Evolutionary conservation across 208 protist species (phyloP).

Genomic region (Acanthamoeba castellanii): DNA sequence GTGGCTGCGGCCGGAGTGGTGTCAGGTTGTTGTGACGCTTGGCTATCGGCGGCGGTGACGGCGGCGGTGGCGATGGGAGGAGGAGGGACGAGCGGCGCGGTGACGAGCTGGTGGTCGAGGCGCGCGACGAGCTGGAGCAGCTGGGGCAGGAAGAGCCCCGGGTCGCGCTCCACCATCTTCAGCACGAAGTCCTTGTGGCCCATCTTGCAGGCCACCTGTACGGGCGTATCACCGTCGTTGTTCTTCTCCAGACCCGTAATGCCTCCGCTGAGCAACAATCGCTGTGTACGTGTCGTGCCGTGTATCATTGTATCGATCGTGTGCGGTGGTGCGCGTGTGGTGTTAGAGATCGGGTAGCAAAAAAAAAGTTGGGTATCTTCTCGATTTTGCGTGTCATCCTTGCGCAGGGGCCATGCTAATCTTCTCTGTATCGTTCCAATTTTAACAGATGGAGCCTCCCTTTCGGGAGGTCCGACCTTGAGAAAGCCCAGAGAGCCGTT

Average conservation of each 20-base stretch:
- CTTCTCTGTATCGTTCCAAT: slow-evolving; percentile 45
- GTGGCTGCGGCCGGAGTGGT: background rate
- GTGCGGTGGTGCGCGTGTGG: no score
- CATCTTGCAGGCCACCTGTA: slow-evolving; percentile 35
- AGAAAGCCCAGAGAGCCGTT: no score
- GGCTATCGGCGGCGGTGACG: background rate
- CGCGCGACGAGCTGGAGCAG: background rate
- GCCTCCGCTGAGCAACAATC: background rate
- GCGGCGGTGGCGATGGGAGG: background rate
- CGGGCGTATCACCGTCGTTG: background rate
- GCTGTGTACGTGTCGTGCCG: background rate
- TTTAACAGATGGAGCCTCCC: slow-evolving; percentile 35
- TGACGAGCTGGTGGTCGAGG: background rate
- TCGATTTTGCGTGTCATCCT: slow-evolving; percentile 43
- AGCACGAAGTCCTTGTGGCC: slow-evolving; percentile 56
- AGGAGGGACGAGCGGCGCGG: background rate
- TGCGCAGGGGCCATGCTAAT: slow-evolving; percentile 39
- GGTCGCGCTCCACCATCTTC: background rate
- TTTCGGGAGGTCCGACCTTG: background rate
- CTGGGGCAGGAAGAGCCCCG: slow-evolving; percentile 1
- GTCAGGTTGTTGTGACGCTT: background rate
- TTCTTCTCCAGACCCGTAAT: background rate
- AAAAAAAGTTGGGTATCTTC: background rate
- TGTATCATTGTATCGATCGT: background rate
- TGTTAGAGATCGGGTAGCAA: background rate